Evolutionary conservation across 2,329 filamentous ascomycete genomes (phyloP).

Genomic region (Colletotrichum neosansevieriae): DNA sequence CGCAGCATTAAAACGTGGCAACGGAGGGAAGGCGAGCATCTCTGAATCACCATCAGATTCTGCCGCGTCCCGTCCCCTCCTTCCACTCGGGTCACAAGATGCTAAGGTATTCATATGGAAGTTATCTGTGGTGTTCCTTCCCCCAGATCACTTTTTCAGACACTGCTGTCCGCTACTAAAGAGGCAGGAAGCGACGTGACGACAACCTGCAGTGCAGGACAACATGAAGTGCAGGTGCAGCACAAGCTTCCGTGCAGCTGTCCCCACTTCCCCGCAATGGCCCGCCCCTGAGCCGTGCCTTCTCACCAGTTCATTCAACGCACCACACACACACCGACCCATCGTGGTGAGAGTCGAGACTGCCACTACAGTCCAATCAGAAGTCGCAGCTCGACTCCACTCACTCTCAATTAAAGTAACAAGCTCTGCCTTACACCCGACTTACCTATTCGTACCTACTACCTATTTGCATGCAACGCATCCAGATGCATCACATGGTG

Average conservation of each 20-base stretch:
- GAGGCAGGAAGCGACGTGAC: too few species aligned
- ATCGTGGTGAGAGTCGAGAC: background rate
- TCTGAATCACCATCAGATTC: background rate
- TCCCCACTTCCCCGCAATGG: too few species aligned
- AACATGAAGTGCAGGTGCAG: background rate
- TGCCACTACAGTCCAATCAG: conserved; percentile 8
- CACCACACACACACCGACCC: background rate
- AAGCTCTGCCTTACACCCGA: too few species aligned
- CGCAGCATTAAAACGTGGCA: background rate
- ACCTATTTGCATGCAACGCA: conserved; percentile 9
- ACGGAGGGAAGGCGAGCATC: conserved; percentile 4
- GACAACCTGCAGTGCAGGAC: too few species aligned
- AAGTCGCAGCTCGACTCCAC: background rate
- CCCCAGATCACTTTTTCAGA: too few species aligned
- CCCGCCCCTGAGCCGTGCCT: conserved; percentile 27
- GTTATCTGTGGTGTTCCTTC: too few species aligned
- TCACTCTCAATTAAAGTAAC: background rate
- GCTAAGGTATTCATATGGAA: too few species aligned
- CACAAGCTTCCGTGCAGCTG: too few species aligned
- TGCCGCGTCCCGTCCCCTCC: too few species aligned
- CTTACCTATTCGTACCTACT: too few species aligned
- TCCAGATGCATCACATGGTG: background rate
- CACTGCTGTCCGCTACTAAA: too few species aligned
- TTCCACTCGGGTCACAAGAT: too few species aligned
- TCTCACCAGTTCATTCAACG: background rate